Evolutionary conservation across 768 basidiomycete genomes (phyloP).

Genomic region (Hirschioporus abietinus): DNA sequence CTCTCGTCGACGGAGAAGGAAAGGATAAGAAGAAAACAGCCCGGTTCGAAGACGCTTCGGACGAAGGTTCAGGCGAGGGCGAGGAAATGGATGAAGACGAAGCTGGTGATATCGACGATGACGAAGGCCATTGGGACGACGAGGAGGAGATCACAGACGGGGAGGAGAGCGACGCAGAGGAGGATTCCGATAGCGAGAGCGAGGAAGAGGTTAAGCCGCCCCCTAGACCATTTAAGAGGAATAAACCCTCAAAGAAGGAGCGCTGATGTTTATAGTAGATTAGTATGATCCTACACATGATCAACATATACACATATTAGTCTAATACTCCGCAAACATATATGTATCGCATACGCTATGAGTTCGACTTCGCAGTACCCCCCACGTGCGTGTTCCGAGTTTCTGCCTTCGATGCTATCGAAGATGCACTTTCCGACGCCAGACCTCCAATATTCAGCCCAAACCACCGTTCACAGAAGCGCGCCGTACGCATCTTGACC

Average conservation of each 20-base stretch:
- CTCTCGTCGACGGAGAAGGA: conserved; percentile 15
- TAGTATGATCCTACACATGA: not conserved
- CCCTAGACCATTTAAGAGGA: conserved; percentile 47
- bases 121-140: conserved; percentile 34
- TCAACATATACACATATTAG: not conserved
- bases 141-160: conserved; percentile 25
- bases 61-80: conserved; percentile 27
- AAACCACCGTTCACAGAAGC: conserved; percentile 42
- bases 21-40: conserved; percentile 18
- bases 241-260: conserved; percentile 50
- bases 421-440: not conserved
- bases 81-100: conserved; percentile 36
- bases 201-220: conserved; percentile 23
- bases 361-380: not conserved
- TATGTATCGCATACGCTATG: not conserved
- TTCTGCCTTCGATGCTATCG: not conserved
- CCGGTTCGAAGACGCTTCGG: conserved; percentile 23
- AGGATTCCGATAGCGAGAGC: conserved; percentile 18
- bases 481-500: conserved; percentile 71
- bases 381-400: not conserved
- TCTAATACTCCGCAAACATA: not conserved
- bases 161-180: conserved; percentile 16
- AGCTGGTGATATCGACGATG: conserved; percentile 38
- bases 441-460: conserved; percentile 18
- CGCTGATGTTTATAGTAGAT: conserved; percentile 14